Base-by-base conservation (phyloP, 2,329 filamentous ascomycete genomes). In the Fusarium begoniae region DNA sequence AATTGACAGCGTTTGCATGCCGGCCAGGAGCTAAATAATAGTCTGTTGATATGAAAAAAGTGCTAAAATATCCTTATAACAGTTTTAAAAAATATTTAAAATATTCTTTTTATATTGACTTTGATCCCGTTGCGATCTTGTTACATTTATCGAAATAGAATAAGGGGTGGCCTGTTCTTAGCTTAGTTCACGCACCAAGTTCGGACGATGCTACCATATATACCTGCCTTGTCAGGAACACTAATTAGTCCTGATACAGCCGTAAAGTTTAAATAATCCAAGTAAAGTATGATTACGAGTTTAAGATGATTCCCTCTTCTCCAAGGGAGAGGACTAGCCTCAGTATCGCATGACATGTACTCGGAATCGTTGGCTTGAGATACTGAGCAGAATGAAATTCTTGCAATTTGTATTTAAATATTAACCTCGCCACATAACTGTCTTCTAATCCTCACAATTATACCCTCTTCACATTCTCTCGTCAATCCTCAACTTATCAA, bases 21-120 rank as follows among this genome's bases (percentile, higher is more conserved):
- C 6, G 2, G 30, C 2, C 5, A 18, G 14, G 20, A 22, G 26
- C 9, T 1, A 11, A 18, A 10, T 24, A 0, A 11, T 15, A 47
- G 17, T 24, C 3, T 35, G 4, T 20, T 20, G 0, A 8, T 35
- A 20, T 24, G 2, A 20, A 1, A 10, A 20, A 35, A 5, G 6
- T 5, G 11, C 35, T 35, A 2, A 35, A 24, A 24, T 15, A 17
- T 51, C 22, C 22, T 35, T 35, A 4, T 3, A 20, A 8, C 3
- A 17, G 30, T 8, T 8, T 17, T n/a, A 12, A 6, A 17, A 17
- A 30, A 11, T 17, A 6, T 48, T n/a, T 3, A 1, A n/a, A 17
- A 32, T 7, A 14, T 11, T 3, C 15, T 32, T 10, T 5, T 4
- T 10, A 14, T 18, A 24, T 32, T 7, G 1, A 24, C 11, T 51